Percentiles rank a stretch among this genome's conserved stretches.
Conservation (phyloP, 108 stramenopile genomes). For the Skeletonema grethae region DNA sequence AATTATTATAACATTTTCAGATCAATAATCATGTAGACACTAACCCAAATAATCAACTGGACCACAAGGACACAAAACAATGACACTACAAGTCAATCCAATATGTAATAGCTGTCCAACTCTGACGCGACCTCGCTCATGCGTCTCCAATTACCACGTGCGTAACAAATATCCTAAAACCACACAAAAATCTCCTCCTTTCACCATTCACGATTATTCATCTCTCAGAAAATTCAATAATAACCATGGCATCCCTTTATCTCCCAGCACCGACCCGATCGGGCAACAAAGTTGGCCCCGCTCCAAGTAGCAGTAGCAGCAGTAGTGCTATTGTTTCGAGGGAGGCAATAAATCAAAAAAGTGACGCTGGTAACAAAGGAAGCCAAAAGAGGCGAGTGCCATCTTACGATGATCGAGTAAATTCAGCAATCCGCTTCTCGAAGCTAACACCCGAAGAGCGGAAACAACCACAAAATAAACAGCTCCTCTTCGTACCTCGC, state of each 20-base stretch:
- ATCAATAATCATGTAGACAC: too few species aligned
- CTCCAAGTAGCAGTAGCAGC: constrained; percentile 11
- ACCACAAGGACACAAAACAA: not conserved
- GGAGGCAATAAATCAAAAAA: not conserved
- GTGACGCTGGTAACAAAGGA: constrained; percentile 3
- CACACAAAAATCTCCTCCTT: not conserved
- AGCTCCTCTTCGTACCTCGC: constrained; percentile 90
- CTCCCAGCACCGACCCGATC: constrained; percentile 57
- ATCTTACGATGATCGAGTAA: constrained; percentile 73
- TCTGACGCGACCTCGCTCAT: too few species aligned
- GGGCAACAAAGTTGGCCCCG: constrained; percentile 30
- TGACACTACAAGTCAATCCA: too few species aligned
- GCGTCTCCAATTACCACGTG: too few species aligned
- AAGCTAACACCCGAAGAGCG: constrained; percentile 71
- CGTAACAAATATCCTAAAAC: too few species aligned
- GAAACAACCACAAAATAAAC: constrained; percentile 36
- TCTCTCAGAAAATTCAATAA: too few species aligned
- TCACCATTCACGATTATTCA: not conserved
- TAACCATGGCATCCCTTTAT: constrained; percentile 53
- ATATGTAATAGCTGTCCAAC: too few species aligned
- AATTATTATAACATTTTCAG: not conserved
- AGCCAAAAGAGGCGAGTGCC: constrained; percentile 51
- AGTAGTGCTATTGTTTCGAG: constrained; percentile 4
- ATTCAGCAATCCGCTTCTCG: constrained; percentile 61
- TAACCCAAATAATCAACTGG: not conserved